A percentile compares a stretch with the other conserved stretches of the same genome.
Conservation (phyloP, 176 grass and related monocot species). For the Phyllostachys edulis region DNA sequence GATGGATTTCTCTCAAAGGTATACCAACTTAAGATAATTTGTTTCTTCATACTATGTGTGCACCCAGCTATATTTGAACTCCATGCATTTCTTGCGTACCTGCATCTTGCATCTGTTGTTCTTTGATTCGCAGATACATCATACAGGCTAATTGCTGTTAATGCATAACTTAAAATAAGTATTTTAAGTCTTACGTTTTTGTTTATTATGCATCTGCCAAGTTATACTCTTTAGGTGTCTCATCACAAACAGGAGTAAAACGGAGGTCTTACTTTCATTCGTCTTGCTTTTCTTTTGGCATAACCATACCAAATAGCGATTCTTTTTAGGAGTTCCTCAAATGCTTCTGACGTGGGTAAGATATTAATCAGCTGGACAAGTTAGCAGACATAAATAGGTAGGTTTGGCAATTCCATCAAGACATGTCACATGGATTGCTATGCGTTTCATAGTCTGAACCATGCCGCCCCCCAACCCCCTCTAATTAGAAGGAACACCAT, state of each 20-base stretch:
- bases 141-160: slow-evolving; percentile 46
- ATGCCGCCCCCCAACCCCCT: too few relatives aligned
- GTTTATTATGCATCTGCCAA: not conserved
- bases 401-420: not conserved
- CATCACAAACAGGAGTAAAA: not conserved
- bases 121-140: slow-evolving; percentile 43
- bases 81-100: slow-evolving; percentile 31
- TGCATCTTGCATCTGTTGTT: slow-evolving; percentile 44
- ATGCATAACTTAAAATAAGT: slow-evolving; percentile 42
- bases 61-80: slow-evolving; percentile 30
- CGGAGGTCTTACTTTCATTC: not conserved
- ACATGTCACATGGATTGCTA: not conserved
- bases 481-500: not conserved
- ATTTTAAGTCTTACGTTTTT: not conserved
- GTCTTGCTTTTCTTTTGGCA: not conserved
- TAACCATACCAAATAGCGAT: not conserved
- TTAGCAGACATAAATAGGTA: not conserved
- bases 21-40: slow-evolving; percentile 13
- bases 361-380: slow-evolving; percentile 2
- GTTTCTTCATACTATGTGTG: not conserved
- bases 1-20: slow-evolving; percentile 86
- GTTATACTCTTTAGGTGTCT: not conserved
- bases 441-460: not conserved
- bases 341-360: not conserved
- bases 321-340: not conserved